Percentiles rank a stretch among this genome's conserved stretches.
These are phyloP conservation scores for Asterella californica DNA, from an alignment of 225 moss, liverwort and hornwort genomes.

Conservation along the genomic window DNA sequence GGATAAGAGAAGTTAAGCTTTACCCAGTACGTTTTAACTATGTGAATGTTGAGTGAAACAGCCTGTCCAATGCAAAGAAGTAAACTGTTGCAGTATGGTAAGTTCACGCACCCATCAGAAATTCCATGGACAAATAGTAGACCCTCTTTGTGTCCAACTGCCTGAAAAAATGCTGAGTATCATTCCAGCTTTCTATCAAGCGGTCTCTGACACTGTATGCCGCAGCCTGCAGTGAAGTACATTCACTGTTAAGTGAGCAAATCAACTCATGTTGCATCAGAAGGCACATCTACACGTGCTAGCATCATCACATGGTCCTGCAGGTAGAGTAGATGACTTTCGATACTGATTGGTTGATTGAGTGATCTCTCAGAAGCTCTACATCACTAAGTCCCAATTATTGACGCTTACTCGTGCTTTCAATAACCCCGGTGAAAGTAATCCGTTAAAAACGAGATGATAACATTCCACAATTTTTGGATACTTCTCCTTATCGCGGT, in stretches of 20 bases:
- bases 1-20: neutral
- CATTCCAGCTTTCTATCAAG: conserved; percentile 93
- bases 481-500: neutral
- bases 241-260: neutral
- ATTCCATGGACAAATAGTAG: conserved; percentile 94
- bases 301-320: neutral
- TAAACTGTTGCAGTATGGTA: neutral
- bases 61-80: too few species aligned
- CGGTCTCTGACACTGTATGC: conserved; percentile 88
- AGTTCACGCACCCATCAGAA: conserved; percentile 68
- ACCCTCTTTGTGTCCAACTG: conserved; percentile 85
- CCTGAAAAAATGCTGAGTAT: conserved; percentile 81
- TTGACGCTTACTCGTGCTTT: neutral
- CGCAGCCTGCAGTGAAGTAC: conserved; percentile 54
- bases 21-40: neutral
- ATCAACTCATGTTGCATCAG: neutral
- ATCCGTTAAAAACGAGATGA: neutral
- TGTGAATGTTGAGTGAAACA: neutral
- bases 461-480: neutral
- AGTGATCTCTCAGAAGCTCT: neutral
- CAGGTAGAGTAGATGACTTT: neutral
- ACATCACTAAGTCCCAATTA: neutral
- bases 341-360: neutral
- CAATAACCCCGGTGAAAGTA: neutral
- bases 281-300: neutral